These are phyloP conservation scores for Scheffersomyces stambukii DNA, from an alignment of 1,139 yeast genomes.

Conservation along the genomic window DNA sequence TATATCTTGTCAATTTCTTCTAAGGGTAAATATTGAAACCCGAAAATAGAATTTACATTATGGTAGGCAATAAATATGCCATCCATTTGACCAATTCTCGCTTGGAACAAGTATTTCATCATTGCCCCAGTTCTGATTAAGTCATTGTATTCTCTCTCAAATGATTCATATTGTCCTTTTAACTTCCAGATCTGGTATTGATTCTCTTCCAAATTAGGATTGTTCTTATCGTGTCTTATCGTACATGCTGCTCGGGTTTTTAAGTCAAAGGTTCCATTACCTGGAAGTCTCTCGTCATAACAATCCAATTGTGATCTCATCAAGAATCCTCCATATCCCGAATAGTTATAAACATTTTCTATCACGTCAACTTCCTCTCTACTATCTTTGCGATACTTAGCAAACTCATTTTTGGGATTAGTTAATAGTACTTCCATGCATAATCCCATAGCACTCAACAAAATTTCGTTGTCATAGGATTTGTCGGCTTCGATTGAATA, in stretches of 20 bases:
- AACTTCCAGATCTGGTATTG: constrained; percentile 62
- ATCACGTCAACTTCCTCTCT: constrained; percentile 14
- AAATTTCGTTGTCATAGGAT: constrained; percentile 62
- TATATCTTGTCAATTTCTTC: constrained; percentile 57
- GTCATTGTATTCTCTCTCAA: constrained; percentile 75
- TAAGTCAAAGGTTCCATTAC: constrained; percentile 87
- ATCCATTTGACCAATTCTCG: constrained; percentile 94
- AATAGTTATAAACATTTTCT: constrained; percentile 60
- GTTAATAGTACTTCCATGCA: constrained; percentile 73
- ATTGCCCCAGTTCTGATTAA: constrained; percentile 68
- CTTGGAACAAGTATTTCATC: constrained; percentile 84
- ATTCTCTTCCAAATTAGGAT: constrained; percentile 46
- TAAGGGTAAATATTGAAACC: constrained; percentile 84
- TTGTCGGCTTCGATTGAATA: constrained; percentile 73
- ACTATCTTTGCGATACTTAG: constrained; percentile 13
- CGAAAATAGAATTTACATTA: constrained; percentile 75
- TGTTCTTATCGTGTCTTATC: constrained; percentile 71
- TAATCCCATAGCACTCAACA: constrained; percentile 76
- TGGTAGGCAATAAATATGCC: constrained; percentile 93
- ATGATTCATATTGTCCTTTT: constrained; percentile 69
- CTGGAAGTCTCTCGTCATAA: constrained; percentile 70
- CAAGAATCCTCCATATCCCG: constrained; percentile 62
- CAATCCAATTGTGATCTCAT: constrained; percentile 94
- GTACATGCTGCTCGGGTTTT: constrained; percentile 91
- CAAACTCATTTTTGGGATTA: constrained; percentile 47